phyloP scores from a whole-genome alignment of 805 yeast genomes.

The Lachancea thermotolerans region DNA sequence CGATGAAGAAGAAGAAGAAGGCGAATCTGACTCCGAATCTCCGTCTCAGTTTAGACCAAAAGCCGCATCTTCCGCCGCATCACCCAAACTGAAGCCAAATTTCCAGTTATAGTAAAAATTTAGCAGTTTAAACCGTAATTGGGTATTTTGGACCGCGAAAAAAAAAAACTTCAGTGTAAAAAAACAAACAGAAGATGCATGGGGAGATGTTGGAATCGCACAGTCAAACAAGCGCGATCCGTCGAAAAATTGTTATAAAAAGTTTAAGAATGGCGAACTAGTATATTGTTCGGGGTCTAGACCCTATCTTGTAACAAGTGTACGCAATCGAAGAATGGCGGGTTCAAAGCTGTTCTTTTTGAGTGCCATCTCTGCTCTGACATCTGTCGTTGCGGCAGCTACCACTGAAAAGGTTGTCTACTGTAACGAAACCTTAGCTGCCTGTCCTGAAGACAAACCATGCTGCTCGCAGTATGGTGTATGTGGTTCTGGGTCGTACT shows the following conservation, averaged over 20 bases:
- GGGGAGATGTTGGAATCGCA: neutral
- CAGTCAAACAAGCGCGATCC: neutral
- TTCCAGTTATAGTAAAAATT: slow-evolving; percentile 6
- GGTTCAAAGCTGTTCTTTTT: neutral
- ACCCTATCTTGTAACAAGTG: neutral
- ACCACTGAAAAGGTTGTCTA: slow-evolving; percentile 2
- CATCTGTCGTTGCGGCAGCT: neutral
- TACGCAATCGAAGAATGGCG: neutral
- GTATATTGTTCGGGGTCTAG: neutral
- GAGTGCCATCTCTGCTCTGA: neutral
- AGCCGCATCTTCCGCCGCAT: neutral
- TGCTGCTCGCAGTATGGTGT: slow-evolving; percentile 79
- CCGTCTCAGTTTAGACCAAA: neutral
- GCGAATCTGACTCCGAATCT: slow-evolving; percentile 7
- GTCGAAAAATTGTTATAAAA: neutral
- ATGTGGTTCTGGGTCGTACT: slow-evolving; percentile 67
- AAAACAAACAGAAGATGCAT: neutral
- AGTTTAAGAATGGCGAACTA: neutral
- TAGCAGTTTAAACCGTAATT: neutral
- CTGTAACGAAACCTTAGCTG: slow-evolving; percentile 6
- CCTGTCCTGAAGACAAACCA: slow-evolving; percentile 75
- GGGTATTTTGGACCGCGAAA: neutral
- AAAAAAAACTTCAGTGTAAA: neutral
- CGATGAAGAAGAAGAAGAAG: slow-evolving; percentile 13
- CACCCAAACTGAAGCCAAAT: slow-evolving; percentile 6